Conservation (phyloP, 1,284 basidiomycete species). For the Melampsora larici-populina region DNA sequence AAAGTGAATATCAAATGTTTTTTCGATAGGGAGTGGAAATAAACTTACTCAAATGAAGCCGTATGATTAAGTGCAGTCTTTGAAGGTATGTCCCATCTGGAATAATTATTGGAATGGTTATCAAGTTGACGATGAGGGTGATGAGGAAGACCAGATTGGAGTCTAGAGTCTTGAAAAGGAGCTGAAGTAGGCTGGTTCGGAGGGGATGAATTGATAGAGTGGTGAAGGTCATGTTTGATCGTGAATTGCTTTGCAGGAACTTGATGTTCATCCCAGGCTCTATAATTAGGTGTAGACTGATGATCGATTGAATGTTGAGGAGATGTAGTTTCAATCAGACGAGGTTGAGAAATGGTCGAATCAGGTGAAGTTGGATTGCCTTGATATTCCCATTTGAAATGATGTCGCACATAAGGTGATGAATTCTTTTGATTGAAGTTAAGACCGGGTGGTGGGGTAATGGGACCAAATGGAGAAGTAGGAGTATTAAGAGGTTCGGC, state of each 20-base stretch:
- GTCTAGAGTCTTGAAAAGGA: background rate
- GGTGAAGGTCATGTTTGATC: too few species aligned
- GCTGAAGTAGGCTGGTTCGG: background rate
- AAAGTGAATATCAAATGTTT: too few species aligned
- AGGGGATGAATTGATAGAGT: too few species aligned
- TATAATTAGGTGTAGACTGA: conserved; percentile 1
- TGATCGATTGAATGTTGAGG: conserved; percentile 16
- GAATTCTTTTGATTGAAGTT: background rate
- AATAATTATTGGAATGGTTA: too few species aligned
- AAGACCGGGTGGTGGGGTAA: conserved; percentile 19
- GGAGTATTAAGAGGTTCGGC: background rate
- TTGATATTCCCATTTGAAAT: conserved; percentile 38
- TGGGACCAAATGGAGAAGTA: conserved; percentile 15
- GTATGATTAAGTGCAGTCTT: too few species aligned
- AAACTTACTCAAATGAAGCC: too few species aligned
- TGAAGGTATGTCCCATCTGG: too few species aligned
- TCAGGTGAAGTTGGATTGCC: background rate
- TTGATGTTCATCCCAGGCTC: too few species aligned
- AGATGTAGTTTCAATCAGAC: conserved; percentile 30
- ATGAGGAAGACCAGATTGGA: background rate
- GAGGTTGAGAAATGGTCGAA: conserved; percentile 3
- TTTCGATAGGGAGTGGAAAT: too few species aligned
- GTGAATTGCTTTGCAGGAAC: too few species aligned
- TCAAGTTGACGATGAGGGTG: too few species aligned
- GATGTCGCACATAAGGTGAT: conserved; percentile 31